phyloP scores from a whole-genome alignment of 2,329 filamentous ascomycete genomes.

The Plectosphaerella plurivora region DNA sequence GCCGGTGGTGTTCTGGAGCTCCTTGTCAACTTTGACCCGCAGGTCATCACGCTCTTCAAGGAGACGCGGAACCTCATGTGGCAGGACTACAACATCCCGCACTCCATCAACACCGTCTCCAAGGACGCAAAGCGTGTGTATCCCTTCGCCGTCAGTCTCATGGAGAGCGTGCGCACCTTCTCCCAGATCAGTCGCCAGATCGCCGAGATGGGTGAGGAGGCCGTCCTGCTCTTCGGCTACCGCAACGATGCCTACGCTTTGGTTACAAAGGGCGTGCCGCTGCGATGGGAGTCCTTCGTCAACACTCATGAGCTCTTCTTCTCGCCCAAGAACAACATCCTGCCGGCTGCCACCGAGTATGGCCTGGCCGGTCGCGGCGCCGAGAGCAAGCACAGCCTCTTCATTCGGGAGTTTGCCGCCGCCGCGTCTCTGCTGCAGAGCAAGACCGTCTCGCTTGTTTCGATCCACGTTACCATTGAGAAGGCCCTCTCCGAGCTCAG shows the following conservation, averaged over 20 bases:
- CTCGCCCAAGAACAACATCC: constrained; percentile 44
- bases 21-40: constrained; percentile 91
- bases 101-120: constrained; percentile 89
- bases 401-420: constrained; percentile 87
- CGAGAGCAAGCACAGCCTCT: constrained; percentile 93
- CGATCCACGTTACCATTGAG: constrained; percentile 76
- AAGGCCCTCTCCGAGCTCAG: constrained; percentile 80
- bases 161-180: constrained; percentile 96
- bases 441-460: constrained; percentile 75
- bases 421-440: constrained; percentile 83
- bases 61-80: constrained; percentile 94
- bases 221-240: constrained; percentile 84
- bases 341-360: constrained; percentile 33
- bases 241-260: constrained; percentile 83
- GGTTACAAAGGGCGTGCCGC: constrained; percentile 79
- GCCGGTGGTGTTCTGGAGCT: constrained; percentile 86
- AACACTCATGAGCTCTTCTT: constrained; percentile 86
- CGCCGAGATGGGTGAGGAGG: constrained; percentile 78
- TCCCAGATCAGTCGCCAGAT: constrained; percentile 85
- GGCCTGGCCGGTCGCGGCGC: constrained; percentile 44
- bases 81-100: constrained; percentile 91
- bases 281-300: constrained; percentile 97
- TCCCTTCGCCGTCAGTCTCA: constrained; percentile 93
- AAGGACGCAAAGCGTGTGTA: constrained; percentile 99
- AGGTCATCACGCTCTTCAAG: constrained; percentile 97